phyloP scores from a whole-genome alignment of 2,329 filamentous ascomycete genomes.

The Cadophora malorum region DNA sequence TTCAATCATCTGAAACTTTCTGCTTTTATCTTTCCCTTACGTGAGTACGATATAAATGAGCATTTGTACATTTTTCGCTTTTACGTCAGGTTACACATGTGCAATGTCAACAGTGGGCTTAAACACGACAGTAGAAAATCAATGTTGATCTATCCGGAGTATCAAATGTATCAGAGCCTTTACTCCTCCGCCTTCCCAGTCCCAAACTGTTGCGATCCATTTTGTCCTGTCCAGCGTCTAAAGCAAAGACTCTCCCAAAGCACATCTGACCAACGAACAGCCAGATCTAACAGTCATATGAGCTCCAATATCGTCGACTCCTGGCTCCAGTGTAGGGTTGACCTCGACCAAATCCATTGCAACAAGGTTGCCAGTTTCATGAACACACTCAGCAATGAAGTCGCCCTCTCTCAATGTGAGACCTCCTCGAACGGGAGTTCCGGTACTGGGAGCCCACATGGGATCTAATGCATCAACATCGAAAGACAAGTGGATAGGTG shows the following conservation, averaged over 20 bases:
- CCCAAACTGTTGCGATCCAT: neutral
- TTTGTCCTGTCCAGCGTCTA: constrained; percentile 48
- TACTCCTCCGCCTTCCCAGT: constrained; percentile 10
- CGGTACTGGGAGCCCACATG: constrained; percentile 94
- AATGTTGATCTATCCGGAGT: neutral
- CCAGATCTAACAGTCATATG: constrained; percentile 89
- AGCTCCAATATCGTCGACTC: constrained; percentile 64
- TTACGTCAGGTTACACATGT: no score
- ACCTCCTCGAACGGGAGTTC: constrained; percentile 91
- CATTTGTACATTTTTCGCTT: no score
- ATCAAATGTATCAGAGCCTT: constrained; percentile 2
- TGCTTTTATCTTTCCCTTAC: no score
- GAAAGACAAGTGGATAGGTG: constrained; percentile 95
- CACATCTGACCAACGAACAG: constrained; percentile 89
- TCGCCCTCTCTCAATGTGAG: constrained; percentile 94
- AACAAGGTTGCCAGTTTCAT: constrained; percentile 78
- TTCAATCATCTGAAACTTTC: no score
- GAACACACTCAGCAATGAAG: constrained; percentile 90
- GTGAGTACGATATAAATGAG: no score
- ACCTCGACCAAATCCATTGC: constrained; percentile 86
- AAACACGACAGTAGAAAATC: neutral
- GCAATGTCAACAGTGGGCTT: no score
- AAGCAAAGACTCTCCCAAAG: constrained; percentile 87
- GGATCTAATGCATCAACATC: constrained; percentile 97
- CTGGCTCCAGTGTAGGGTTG: constrained; percentile 73